Conservation (phyloP, 805 yeast species). For the Pichia occidentalis region DNA sequence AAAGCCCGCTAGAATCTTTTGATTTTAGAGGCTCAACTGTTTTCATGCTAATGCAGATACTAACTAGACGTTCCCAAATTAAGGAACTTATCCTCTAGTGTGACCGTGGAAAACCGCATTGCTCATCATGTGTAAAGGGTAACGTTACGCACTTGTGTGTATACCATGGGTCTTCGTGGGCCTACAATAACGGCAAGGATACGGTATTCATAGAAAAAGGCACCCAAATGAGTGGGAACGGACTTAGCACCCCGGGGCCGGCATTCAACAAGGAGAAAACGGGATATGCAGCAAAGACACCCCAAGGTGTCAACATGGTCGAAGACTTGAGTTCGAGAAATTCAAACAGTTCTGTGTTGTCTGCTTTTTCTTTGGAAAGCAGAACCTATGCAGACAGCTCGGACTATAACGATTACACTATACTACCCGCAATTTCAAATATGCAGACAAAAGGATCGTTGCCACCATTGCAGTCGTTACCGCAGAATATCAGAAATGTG, state of each 20-base stretch:
- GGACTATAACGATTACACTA: too few relatives aligned
- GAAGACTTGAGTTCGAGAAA: too few relatives aligned
- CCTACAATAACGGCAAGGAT: slow-evolving; percentile 14
- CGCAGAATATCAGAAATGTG: too few relatives aligned
- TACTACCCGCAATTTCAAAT: too few relatives aligned
- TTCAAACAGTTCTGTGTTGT: too few relatives aligned
- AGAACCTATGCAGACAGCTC: too few relatives aligned
- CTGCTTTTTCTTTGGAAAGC: too few relatives aligned
- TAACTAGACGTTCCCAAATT: slow-evolving; percentile 31
- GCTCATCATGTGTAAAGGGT: slow-evolving; percentile 28
- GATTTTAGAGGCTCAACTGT: too few relatives aligned
- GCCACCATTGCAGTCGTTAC: too few relatives aligned
- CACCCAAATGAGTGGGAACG: background rate
- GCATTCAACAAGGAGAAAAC: background rate
- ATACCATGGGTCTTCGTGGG: slow-evolving; percentile 29
- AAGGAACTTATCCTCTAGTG: slow-evolving; percentile 24
- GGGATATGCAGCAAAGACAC: background rate
- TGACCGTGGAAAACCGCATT: slow-evolving; percentile 31
- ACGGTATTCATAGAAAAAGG: background rate
- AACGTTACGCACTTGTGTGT: slow-evolving; percentile 26
- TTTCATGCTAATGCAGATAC: too few relatives aligned
- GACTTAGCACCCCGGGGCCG: background rate
- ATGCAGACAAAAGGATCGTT: too few relatives aligned
- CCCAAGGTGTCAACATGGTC: background rate
- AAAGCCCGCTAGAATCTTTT: slow-evolving; percentile 29